Base-by-base conservation (phyloP, 441 rosid genomes). In the Jatropha multifida region DNA sequence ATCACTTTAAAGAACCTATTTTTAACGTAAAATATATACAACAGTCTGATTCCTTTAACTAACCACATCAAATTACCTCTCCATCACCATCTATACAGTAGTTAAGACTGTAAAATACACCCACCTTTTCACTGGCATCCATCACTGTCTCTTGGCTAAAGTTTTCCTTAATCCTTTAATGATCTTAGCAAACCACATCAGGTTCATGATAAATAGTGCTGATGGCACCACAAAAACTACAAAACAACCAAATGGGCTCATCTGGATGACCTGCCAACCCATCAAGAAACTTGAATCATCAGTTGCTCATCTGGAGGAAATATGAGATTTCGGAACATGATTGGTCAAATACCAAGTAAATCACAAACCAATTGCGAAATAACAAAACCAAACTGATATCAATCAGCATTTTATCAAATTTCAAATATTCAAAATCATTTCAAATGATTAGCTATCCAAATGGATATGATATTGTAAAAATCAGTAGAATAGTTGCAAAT, bases 161-260 rank as follows among this genome's bases (percentile, higher is more conserved):
- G 84, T 81, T 75, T 84, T 86, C 85, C 63, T 75, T 79, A 84
- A 76, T 69, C 89, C 89, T 81, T 81, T 81, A 17, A 81, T 55
- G 14, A 86, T 86, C 84, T 86, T 86, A 48, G 75, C 71, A 74
- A 84, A 81, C 89, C 88, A 87, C 81, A 72, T 63, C 69, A 80
- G 60, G 77, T 82, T 84, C 84, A 82, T 78, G 18, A 73, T 46
- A 20, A 72, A 79, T 64, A 84, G 80, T 56, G 73, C 83, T 17
- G 70, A 4, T 1, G 92, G 89, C 75, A 83, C 89, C 65, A 74
- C 74, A 48, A 80, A 80, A 26, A 81, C 81, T 48, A 87, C 74
- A 9, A 83, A 66, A 59, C 65, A 77, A 68, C 89, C 90, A 67
- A 81, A 81, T 10, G 67, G 51, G 59, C 72, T 77, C 85, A 87